These are phyloP conservation scores for Lipomyces yamanashiensis DNA, from an alignment of 805 yeast species.

Conservation along the genomic window DNA sequence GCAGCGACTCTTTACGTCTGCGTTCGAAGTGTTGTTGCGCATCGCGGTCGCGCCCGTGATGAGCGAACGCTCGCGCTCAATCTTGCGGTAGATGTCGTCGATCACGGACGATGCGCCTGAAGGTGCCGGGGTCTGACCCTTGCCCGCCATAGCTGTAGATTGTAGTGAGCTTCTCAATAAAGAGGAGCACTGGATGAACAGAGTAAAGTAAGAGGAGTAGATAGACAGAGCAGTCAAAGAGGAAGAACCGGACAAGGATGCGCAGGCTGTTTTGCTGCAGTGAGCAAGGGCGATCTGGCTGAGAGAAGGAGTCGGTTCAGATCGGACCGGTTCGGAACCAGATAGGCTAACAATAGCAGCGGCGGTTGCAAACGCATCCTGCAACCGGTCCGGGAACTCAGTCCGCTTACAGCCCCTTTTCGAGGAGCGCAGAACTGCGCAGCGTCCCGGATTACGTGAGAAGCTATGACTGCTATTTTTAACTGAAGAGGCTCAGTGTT, in stretches of 20 bases:
- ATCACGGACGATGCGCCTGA: slow-evolving; percentile 49
- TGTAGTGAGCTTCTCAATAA: neutral
- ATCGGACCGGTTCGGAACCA: neutral
- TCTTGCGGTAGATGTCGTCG: slow-evolving; percentile 78
- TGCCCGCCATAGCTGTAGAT: neutral
- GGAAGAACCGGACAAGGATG: neutral
- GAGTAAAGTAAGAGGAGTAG: neutral
- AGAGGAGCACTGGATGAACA: too few species aligned
- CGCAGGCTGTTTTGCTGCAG: neutral
- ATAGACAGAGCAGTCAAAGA: neutral
- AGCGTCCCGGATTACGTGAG: too few species aligned
- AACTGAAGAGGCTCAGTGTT: too few species aligned
- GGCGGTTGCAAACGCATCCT: too few species aligned
- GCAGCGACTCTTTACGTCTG: slow-evolving; percentile 86
- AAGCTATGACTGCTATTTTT: too few species aligned
- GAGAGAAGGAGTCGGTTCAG: neutral
- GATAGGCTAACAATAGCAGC: neutral
- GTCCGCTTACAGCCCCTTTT: too few species aligned
- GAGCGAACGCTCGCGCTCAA: slow-evolving; percentile 84
- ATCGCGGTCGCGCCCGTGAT: slow-evolving; percentile 84
- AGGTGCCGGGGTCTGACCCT: neutral
- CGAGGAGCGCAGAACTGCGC: too few species aligned
- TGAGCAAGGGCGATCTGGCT: slow-evolving; percentile 9
- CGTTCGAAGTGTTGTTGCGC: slow-evolving; percentile 76
- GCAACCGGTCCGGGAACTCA: too few species aligned